A percentile compares a stretch with the other conserved stretches of the same genome.
phyloP scores from a whole-genome alignment of 1,284 basidiomycete species.

The Papiliotrema laurentii region DNA sequence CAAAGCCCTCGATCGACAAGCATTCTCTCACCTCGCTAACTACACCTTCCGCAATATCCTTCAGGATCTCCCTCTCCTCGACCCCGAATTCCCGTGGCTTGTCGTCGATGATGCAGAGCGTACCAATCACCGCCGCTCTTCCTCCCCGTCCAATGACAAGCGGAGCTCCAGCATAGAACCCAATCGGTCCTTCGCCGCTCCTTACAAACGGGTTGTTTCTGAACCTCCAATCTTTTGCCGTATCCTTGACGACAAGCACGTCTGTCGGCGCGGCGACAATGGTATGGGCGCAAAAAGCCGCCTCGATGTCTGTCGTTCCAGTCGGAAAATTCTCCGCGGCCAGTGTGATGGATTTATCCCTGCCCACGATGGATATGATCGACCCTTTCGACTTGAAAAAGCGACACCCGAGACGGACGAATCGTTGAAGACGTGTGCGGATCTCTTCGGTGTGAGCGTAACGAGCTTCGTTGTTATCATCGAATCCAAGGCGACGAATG shows the following conservation, averaged over 20 bases:
- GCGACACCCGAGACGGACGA: slow-evolving; percentile 27
- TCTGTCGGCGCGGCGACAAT: slow-evolving; percentile 16
- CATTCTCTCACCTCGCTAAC: slow-evolving; percentile 20
- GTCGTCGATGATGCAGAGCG: slow-evolving; percentile 28
- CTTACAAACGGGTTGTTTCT: slow-evolving; percentile 25
- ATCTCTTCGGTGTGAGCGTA: background rate
- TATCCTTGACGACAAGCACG: slow-evolving; percentile 23
- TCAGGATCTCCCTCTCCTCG: slow-evolving; percentile 12
- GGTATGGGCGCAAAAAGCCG: slow-evolving; percentile 32
- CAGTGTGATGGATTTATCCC: slow-evolving; percentile 11
- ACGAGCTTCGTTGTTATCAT: slow-evolving; percentile 14
- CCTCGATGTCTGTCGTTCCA: slow-evolving; percentile 23
- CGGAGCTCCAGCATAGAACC: slow-evolving; percentile 32
- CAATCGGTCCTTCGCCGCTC: slow-evolving; percentile 11
- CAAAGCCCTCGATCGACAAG: background rate
- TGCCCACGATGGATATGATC: slow-evolving; percentile 29
- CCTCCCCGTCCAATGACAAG: slow-evolving; percentile 16
- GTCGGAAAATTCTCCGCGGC: slow-evolving; percentile 19
- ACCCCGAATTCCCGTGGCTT: slow-evolving; percentile 24
- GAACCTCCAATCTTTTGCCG: slow-evolving; percentile 29
- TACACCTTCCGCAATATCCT: slow-evolving; percentile 29
- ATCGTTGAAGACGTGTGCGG: slow-evolving; percentile 25
- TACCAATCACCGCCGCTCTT: slow-evolving; percentile 26
- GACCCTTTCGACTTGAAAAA: slow-evolving; percentile 29
- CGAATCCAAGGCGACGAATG: slow-evolving; percentile 35